Conservation (phyloP, 2,329 filamentous ascomycete species). For the Venturia oleaginea region DNA sequence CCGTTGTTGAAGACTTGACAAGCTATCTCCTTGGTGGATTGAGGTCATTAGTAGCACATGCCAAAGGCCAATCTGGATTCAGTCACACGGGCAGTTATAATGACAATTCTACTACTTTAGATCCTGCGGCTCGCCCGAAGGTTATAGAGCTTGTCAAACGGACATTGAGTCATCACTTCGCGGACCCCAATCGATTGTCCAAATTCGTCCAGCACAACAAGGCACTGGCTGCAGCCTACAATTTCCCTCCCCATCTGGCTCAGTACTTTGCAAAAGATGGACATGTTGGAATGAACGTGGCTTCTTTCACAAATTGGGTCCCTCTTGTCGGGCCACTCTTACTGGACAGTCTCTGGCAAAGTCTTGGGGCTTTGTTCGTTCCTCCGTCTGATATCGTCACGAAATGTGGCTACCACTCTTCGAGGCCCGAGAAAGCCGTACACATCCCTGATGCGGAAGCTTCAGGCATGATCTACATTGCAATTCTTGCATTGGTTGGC, state of each 20-base stretch:
- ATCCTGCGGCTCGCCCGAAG: not conserved
- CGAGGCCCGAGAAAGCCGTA: constrained; percentile 6
- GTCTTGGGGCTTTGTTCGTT: constrained; percentile 25
- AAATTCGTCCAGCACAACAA: constrained; percentile 14
- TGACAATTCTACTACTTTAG: not conserved
- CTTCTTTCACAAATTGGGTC: constrained; percentile 28
- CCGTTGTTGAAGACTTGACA: not conserved
- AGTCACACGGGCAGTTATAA: not conserved
- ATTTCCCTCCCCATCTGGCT: not conserved
- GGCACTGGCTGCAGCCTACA: not conserved
- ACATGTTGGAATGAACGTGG: not conserved
- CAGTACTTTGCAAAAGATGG: not conserved
- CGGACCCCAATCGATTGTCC: constrained; percentile 15
- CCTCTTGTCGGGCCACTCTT: constrained; percentile 26
- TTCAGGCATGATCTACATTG: constrained; percentile 32
- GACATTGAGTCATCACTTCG: constrained; percentile 14
- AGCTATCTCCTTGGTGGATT: not conserved
- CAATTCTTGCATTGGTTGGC: constrained; percentile 26
- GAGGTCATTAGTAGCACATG: not conserved
- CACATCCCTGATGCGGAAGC: constrained; percentile 28
- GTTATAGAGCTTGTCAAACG: not conserved
- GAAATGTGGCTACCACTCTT: constrained; percentile 18
- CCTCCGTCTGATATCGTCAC: constrained; percentile 26
- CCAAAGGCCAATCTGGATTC: not conserved
- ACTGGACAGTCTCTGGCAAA: constrained; percentile 28